Conservation (phyloP, 1,139 yeast genomes). For the Taiozyma sp. region DNA sequence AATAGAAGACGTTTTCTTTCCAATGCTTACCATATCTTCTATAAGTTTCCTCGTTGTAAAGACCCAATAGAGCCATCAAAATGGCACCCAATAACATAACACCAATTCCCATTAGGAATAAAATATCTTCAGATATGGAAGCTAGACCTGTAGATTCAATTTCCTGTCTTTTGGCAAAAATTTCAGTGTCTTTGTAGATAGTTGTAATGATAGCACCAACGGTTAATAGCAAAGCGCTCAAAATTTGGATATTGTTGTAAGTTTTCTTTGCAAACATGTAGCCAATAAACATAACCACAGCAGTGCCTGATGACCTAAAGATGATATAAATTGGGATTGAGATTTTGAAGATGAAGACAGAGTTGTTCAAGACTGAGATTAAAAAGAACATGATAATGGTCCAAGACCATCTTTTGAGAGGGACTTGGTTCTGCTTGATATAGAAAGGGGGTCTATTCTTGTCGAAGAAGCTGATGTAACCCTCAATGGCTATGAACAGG, state of each 20-base stretch:
- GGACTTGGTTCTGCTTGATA: conserved; percentile 37
- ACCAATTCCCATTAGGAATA: conserved; percentile 38
- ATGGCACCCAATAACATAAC: conserved; percentile 44
- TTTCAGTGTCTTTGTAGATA: conserved; percentile 25
- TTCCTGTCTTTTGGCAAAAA: conserved; percentile 15
- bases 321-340: conserved; percentile 68
- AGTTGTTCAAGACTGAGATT: conserved; percentile 53
- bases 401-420: conserved; percentile 42
- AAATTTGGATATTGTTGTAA: conserved; percentile 42
- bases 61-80: conserved; percentile 49
- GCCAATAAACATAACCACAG: conserved; percentile 59
- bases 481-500: conserved; percentile 44
- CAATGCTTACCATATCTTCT: conserved; percentile 51
- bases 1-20: conserved; percentile 61
- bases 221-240: conserved; percentile 49
- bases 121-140: conserved; percentile 13
- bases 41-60: conserved; percentile 49
- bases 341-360: conserved; percentile 52
- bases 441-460: conserved; percentile 20
- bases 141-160: conserved; percentile 1
- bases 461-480: conserved; percentile 35
- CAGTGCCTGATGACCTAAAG: conserved; percentile 62
- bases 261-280: conserved; percentile 38
- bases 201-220: conserved; percentile 52
- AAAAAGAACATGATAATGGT: conserved; percentile 49